Conservation (phyloP, 2,329 filamentous ascomycete genomes). For the Coniella lustricola region DNA sequence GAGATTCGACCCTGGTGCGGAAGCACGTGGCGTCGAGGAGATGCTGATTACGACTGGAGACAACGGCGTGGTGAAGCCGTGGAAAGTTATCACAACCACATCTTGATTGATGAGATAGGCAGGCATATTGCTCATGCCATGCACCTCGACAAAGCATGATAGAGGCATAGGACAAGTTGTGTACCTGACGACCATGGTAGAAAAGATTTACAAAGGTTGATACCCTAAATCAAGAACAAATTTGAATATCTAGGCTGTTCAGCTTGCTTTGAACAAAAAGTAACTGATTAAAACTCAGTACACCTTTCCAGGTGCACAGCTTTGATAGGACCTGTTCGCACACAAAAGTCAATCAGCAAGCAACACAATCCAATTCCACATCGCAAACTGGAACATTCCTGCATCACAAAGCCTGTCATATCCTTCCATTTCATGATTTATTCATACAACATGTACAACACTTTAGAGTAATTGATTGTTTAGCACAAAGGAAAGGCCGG, state of each 20-base stretch:
- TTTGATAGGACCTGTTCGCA: no score
- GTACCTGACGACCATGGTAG: no score
- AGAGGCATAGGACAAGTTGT: no score
- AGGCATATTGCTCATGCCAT: neutral
- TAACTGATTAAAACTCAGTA: no score
- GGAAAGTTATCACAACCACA: conserved; percentile 42
- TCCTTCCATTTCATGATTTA: conserved; percentile 12
- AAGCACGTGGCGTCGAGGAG: conserved; percentile 59
- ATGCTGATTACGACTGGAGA: conserved; percentile 88
- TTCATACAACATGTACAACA: conserved; percentile 9
- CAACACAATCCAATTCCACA: no score
- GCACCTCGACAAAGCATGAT: no score
- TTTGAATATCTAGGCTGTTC: no score
- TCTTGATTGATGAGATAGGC: neutral
- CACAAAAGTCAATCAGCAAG: no score
- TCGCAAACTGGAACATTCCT: neutral
- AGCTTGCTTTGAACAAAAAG: no score
- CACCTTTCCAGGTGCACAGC: no score
- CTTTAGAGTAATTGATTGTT: conserved; percentile 3
- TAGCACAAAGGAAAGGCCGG: conserved; percentile 11
- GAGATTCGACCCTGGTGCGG: conserved; percentile 59
- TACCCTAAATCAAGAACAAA: no score
- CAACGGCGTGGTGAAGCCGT: conserved; percentile 80
- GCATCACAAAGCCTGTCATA: conserved; percentile 7
- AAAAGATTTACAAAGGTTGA: no score